A percentile compares a stretch with the other conserved stretches of the same genome.
phyloP scores from a whole-genome alignment of 208 protist species.

The Trypanosoma theileri region DNA sequence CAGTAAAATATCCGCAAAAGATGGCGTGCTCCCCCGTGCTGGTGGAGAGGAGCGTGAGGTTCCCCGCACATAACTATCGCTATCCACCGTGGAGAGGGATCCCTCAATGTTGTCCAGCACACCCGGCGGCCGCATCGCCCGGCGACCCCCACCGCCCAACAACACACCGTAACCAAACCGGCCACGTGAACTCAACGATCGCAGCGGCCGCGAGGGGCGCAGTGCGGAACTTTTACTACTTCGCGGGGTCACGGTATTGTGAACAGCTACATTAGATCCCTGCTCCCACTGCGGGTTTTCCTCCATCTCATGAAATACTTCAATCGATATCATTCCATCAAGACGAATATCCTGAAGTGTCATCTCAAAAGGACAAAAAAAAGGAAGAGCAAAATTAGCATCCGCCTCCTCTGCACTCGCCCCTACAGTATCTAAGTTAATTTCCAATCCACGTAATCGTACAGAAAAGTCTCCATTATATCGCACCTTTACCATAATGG shows the following conservation, averaged over 20 bases:
- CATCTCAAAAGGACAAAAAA: conserved; percentile 87
- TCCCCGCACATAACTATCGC: neutral
- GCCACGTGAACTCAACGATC: conserved; percentile 1
- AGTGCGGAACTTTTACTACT: conserved; percentile 3
- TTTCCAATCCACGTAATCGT: conserved; percentile 71
- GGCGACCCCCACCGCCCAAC: conserved; percentile 68
- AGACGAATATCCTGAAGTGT: conserved; percentile 76
- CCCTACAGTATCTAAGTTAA: conserved; percentile 85
- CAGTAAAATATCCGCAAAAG: conserved; percentile 51
- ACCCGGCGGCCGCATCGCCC: conserved; percentile 73
- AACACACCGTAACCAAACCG: conserved; percentile 73
- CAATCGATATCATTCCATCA: conserved; percentile 80
- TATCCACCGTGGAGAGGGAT: conserved; percentile 18
- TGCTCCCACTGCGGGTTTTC: conserved; percentile 26
- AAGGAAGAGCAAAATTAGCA: conserved; percentile 67
- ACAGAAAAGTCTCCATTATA: conserved; percentile 83
- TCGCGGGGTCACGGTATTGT: neutral
- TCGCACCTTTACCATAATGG: conserved; percentile 78
- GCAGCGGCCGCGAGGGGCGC: conserved; percentile 9
- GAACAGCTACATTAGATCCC: neutral
- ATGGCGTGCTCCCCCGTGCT: conserved; percentile 11
- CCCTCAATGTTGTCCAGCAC: conserved; percentile 19
- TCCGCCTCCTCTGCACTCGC: conserved; percentile 62
- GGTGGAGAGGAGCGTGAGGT: conserved; percentile 15
- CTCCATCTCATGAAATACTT: conserved; percentile 75